Evolutionary conservation across 495 filamentous ascomycete genomes (phyloP).

Genomic region (Xanthoparmelia taractica): DNA sequence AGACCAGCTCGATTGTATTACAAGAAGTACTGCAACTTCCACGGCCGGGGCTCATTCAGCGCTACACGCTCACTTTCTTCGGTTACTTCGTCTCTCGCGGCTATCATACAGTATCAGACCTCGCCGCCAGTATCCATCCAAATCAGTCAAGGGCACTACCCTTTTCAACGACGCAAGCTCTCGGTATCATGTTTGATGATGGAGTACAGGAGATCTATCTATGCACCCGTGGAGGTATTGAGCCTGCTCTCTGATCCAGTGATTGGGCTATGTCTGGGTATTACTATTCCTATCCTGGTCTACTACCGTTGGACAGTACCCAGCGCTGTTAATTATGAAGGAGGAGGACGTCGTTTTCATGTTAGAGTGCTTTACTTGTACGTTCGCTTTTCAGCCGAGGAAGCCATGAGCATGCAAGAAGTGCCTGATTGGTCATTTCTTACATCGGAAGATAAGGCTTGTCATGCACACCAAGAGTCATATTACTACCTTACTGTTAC

Average conservation of each 20-base stretch:
- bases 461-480: too few species aligned
- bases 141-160: neutral
- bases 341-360: neutral
- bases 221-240: neutral
- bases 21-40: neutral
- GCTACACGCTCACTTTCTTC: neutral
- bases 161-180: neutral
- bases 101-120: neutral
- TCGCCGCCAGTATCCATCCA: neutral
- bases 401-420: neutral
- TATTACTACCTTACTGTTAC: too few species aligned
- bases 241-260: neutral
- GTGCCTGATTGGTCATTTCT: neutral
- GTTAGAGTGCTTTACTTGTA: neutral
- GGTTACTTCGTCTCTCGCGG: neutral
- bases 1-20: neutral
- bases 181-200: conserved; percentile 5
- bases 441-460: too few species aligned
- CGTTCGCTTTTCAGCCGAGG: neutral
- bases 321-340: neutral
- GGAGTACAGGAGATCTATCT: neutral
- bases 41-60: neutral
- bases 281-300: neutral
- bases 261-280: neutral
- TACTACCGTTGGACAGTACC: neutral